These are phyloP conservation scores for Kodamaea sp. DNA, from an alignment of 1,139 yeast genomes.

Conservation along the genomic window DNA sequence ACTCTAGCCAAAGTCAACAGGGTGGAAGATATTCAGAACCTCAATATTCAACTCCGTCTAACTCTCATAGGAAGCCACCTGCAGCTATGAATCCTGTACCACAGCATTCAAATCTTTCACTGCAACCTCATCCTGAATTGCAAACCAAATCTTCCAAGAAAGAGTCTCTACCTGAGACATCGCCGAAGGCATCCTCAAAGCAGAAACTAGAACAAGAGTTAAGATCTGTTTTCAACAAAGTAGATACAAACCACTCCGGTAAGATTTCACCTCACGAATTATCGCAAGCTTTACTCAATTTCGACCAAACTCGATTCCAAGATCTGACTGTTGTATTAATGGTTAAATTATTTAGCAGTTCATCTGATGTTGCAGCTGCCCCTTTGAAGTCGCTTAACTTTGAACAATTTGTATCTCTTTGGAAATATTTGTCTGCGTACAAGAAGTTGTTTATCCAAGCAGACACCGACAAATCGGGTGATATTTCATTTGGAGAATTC, in stretches of 20 bases:
- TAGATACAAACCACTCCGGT: slow-evolving; percentile 55
- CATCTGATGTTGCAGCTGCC: slow-evolving; percentile 37
- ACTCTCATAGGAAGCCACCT: slow-evolving; percentile 14
- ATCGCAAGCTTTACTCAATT: slow-evolving; percentile 59
- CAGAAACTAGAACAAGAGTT: slow-evolving; percentile 49
- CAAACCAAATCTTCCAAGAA: slow-evolving; percentile 1
- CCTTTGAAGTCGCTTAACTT: slow-evolving; percentile 45
- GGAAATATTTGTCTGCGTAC: slow-evolving; percentile 74
- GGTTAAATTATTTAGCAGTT: slow-evolving; percentile 56
- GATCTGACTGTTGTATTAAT: slow-evolving; percentile 60
- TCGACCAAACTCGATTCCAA: slow-evolving; percentile 62
- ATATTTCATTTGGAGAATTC: slow-evolving; percentile 65
- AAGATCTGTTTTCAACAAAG: slow-evolving; percentile 52
- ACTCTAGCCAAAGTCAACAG: slow-evolving; percentile 1
- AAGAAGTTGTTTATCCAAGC: slow-evolving; percentile 62
- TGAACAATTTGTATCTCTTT: slow-evolving; percentile 65
- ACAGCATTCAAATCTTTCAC: neutral
- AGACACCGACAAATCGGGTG: slow-evolving; percentile 58
- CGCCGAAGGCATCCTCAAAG: slow-evolving; percentile 18
- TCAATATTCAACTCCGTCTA: slow-evolving; percentile 5
- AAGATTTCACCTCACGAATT: slow-evolving; percentile 56
- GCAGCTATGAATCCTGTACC: slow-evolving; percentile 8
- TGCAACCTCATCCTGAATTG: slow-evolving; percentile 2
- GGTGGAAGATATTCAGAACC: slow-evolving; percentile 1
- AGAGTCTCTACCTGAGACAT: slow-evolving; percentile 5